phyloP scores from a whole-genome alignment of 495 filamentous ascomycete genomes.

The Tuber melanosporum region DNA sequence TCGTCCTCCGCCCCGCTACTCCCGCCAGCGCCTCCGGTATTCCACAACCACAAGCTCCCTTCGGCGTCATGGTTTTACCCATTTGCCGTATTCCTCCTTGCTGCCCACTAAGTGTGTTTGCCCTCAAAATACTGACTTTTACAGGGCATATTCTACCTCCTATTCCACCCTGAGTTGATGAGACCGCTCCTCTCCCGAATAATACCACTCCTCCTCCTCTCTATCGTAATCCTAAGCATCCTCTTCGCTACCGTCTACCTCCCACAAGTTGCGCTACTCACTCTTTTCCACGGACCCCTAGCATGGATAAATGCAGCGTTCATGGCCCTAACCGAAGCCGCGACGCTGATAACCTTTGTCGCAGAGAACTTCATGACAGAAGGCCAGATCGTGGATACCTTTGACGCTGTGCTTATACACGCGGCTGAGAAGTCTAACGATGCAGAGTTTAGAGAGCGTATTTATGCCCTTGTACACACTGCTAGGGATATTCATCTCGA shows the following conservation, averaged over 20 bases:
- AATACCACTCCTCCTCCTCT: slow-evolving; percentile 62
- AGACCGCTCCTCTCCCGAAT: slow-evolving; percentile 65
- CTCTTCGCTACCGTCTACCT: slow-evolving; percentile 90
- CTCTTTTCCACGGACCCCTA: slow-evolving; percentile 79
- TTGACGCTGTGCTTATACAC: slow-evolving; percentile 64
- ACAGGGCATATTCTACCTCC: slow-evolving; percentile 73
- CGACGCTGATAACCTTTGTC: slow-evolving; percentile 67
- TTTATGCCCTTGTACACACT: slow-evolving; percentile 56
- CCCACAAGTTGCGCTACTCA: slow-evolving; percentile 72
- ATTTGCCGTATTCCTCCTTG: slow-evolving; percentile 15
- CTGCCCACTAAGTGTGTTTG: not conserved
- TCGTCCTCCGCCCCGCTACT: slow-evolving; percentile 25
- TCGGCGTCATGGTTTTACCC: slow-evolving; percentile 28
- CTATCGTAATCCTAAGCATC: slow-evolving; percentile 60
- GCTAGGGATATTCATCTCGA: slow-evolving; percentile 63
- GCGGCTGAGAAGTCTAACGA: slow-evolving; percentile 22
- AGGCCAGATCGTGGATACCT: slow-evolving; percentile 79
- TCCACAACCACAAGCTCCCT: slow-evolving; percentile 26
- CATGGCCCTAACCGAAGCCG: slow-evolving; percentile 74
- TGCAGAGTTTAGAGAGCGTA: slow-evolving; percentile 23
- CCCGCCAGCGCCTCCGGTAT: slow-evolving; percentile 15
- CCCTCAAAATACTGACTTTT: slow-evolving; percentile 36
- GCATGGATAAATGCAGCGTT: slow-evolving; percentile 69
- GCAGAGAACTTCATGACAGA: slow-evolving; percentile 69
- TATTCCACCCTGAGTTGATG: slow-evolving; percentile 57